Base-by-base conservation (phyloP, 2,329 filamentous ascomycete species). In the Tolypocladium capitatum region DNA sequence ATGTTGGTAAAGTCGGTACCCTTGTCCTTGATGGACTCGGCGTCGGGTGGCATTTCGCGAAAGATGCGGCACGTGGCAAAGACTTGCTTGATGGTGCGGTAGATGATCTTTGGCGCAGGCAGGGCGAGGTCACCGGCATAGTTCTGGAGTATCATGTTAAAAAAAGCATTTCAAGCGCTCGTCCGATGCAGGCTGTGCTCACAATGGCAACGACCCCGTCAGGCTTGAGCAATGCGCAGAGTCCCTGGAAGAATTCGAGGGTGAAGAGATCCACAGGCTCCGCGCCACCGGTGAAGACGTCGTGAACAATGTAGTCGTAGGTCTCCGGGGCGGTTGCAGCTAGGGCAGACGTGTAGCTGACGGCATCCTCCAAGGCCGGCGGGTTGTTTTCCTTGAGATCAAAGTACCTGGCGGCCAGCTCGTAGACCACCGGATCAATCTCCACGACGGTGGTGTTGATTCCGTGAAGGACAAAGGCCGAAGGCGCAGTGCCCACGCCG, bases 221-320 rank as follows among this genome's bases (percentile, higher is more conserved):
- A 0, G 83, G 78, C 53, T 80, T 85, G 42, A 98, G 72, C 7
- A 97, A 74, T 5, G 74, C 63, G 53, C 78, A 70, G 1, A 98
- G 71, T 5, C 83, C 80, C 46, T 76, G 66, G 40, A 98, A 68
- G 58, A 98, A 97, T 56, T 92, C 84, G 5, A 81, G 64, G 0
- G 90, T 97, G 66, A 98, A 98, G 8, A 98, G 78, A 8, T 82
- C 73, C 3, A 90, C 80, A 0, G 92, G 92, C 63, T 97, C 92
- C 0, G 89, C 90, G 46, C 92, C 92, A 24, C 92, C 92, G 1
- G 92, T 98, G 63, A 98, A 98, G 24, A 98, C 92, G 56, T 98
- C 92, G 63, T 98, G 92, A 47, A 98, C 76, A 59, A 98, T 92
- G 69, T 95, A 97, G 68, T 96, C 84, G 63, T 84, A 98, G 28